Conservation (phyloP, 2,329 filamentous ascomycete species). For the Fusarium sp. region DNA sequence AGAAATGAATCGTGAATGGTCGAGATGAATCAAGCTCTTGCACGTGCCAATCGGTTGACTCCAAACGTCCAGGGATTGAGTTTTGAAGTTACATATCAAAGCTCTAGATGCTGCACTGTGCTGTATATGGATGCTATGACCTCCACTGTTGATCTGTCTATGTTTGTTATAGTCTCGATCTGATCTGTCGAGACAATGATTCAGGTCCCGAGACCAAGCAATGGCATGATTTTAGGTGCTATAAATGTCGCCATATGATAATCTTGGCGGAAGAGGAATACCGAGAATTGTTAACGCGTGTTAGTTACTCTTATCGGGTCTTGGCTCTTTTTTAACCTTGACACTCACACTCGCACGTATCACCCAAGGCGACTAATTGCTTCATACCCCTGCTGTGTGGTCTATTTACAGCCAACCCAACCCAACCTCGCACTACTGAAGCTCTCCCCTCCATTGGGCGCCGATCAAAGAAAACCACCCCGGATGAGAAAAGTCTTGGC, state of each 20-base stretch:
- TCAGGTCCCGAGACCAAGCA: constrained; percentile 28
- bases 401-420: constrained; percentile 5
- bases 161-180: constrained; percentile 5
- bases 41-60: constrained; percentile 41
- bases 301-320: constrained; percentile 5
- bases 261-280: constrained; percentile 9
- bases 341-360: constrained; percentile 11
- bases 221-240: neutral
- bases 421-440: constrained; percentile 37
- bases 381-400: constrained; percentile 30
- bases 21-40: constrained; percentile 35
- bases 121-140: neutral
- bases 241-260: constrained; percentile 27
- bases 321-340: constrained; percentile 11
- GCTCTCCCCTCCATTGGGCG: constrained; percentile 37
- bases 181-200: constrained; percentile 23
- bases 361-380: constrained; percentile 17
- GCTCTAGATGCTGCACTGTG: neutral
- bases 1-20: constrained; percentile 13
- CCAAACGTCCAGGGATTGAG: constrained; percentile 20
- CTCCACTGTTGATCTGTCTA: constrained; percentile 7
- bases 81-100: constrained; percentile 19
- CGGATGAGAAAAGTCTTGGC: constrained; percentile 28
- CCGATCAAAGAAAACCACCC: constrained; percentile 33
- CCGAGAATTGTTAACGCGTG: constrained; percentile 3